These are phyloP conservation scores for Taphrina sp. DNA, from an alignment of 1,139 yeast species.

Conservation along the genomic window DNA sequence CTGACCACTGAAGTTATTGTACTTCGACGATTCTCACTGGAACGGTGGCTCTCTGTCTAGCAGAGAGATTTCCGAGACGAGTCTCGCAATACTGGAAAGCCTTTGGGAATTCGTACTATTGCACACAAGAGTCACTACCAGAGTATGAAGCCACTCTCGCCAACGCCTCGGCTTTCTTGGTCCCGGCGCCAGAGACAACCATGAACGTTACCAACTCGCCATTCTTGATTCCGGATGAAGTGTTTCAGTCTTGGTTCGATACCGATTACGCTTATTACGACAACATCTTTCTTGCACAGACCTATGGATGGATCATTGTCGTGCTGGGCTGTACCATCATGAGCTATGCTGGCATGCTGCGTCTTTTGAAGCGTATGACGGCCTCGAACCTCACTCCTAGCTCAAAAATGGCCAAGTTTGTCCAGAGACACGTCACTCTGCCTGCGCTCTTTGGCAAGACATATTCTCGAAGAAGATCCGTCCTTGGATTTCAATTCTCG, in stretches of 20 bases:
- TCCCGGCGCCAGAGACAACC: background rate
- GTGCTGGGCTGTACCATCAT: conserved; percentile 7
- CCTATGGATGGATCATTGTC: conserved; percentile 12
- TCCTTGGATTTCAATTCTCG: conserved; percentile 14
- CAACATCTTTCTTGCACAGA: conserved; percentile 7
- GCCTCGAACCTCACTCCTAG: background rate
- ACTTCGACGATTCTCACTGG: conserved; percentile 7
- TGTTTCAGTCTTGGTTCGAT: background rate
- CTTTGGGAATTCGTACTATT: conserved; percentile 2
- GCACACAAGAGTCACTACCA: background rate
- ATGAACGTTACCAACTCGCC: background rate
- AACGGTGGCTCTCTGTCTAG: conserved; percentile 4
- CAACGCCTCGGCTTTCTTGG: conserved; percentile 3
- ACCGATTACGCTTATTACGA: conserved; percentile 2
- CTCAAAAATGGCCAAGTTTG: background rate
- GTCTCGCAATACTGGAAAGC: conserved; percentile 1
- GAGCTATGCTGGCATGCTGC: background rate
- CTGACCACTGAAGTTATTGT: background rate
- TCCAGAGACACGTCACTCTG: conserved; percentile 31
- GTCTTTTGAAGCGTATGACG: background rate
- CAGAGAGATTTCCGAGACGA: background rate
- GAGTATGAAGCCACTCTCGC: conserved; percentile 3
- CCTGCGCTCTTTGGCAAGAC: conserved; percentile 35
- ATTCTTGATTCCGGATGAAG: background rate
- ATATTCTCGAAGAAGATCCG: conserved; percentile 8